These are phyloP conservation scores for Mediolabrus comicus DNA, from an alignment of 108 stramenopile species.

Conservation along the genomic window DNA sequence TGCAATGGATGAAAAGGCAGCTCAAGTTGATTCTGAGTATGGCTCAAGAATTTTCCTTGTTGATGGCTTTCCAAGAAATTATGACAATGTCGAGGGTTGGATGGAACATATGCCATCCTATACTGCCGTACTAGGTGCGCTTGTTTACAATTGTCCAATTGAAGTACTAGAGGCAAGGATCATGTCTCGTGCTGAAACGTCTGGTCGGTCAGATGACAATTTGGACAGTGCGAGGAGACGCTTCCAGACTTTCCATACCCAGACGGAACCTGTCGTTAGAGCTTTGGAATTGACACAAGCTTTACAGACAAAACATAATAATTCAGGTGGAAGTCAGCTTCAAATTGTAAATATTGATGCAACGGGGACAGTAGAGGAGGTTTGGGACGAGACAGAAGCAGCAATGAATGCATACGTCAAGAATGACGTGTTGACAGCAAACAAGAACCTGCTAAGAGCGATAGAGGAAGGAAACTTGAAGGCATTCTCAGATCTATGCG, in stretches of 20 bases:
- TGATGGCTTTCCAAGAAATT: conserved; percentile 98
- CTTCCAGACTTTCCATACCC: conserved; percentile 76
- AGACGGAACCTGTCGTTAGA: conserved; percentile 83
- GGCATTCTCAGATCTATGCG: conserved; percentile 39
- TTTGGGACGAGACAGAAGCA: conserved; percentile 68
- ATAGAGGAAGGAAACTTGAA: conserved; percentile 44
- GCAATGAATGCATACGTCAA: conserved; percentile 63
- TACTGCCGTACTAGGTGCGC: conserved; percentile 59
- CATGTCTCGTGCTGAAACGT: conserved; percentile 79
- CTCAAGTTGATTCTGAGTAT: conserved; percentile 16
- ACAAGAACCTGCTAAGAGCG: conserved; percentile 50
- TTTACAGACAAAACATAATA: conserved; percentile 24
- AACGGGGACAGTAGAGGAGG: conserved; percentile 66
- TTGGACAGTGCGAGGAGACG: conserved; percentile 78
- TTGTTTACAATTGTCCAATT: conserved; percentile 92
- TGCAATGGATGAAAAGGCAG: conserved; percentile 67
- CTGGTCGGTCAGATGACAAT: conserved; percentile 96
- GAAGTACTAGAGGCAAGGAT: conserved; percentile 78
- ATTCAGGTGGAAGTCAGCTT: conserved; percentile 26
- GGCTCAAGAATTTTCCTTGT: conserved; percentile 83
- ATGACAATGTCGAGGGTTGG: conserved; percentile 92
- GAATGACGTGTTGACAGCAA: conserved; percentile 75
- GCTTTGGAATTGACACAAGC: conserved; percentile 49
- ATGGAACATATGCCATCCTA: conserved; percentile 54
- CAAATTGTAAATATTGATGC: conserved; percentile 62